phyloP scores from a whole-genome alignment of 225 moss, liverwort and hornwort genomes.

The Marchantia polymorpha region DNA sequence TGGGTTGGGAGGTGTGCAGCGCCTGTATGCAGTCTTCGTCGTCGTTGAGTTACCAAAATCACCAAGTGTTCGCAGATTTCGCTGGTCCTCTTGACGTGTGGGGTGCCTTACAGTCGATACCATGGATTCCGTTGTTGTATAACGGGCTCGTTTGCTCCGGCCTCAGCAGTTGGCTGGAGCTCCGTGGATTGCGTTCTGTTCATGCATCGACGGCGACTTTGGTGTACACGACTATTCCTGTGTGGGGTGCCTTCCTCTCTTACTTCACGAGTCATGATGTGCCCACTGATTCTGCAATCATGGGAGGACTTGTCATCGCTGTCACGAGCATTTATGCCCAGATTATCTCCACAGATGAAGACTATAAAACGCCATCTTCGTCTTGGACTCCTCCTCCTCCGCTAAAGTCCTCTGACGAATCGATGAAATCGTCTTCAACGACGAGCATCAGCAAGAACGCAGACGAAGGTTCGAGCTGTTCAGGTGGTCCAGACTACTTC shows the following conservation, averaged over 20 bases:
- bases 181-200: slow-evolving; percentile 68
- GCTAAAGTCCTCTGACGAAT: neutral
- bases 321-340: slow-evolving; percentile 64
- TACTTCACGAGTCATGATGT: slow-evolving; percentile 50
- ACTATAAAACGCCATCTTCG: too few relatives aligned
- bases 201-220: slow-evolving; percentile 80
- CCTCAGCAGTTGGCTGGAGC: slow-evolving; percentile 77
- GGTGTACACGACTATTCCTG: slow-evolving; percentile 80
- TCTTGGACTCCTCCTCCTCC: neutral
- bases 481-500: slow-evolving; percentile 36
- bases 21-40: slow-evolving; percentile 27
- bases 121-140: slow-evolving; percentile 78
- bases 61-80: too few relatives aligned
- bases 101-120: slow-evolving; percentile 52
- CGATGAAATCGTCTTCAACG: neutral
- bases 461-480: neutral
- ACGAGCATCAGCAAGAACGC: neutral
- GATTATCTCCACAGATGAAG: slow-evolving; percentile 40
- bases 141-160: slow-evolving; percentile 70
- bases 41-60: slow-evolving; percentile 34
- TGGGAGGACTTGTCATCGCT: slow-evolving; percentile 60
- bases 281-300: slow-evolving; percentile 51
- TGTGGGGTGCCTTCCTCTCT: slow-evolving; percentile 83
- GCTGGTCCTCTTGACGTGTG: neutral
- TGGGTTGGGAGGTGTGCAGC: slow-evolving; percentile 62